These are phyloP conservation scores for Aspergillus baeticus DNA, from an alignment of 495 filamentous ascomycete genomes.

Conservation along the genomic window DNA sequence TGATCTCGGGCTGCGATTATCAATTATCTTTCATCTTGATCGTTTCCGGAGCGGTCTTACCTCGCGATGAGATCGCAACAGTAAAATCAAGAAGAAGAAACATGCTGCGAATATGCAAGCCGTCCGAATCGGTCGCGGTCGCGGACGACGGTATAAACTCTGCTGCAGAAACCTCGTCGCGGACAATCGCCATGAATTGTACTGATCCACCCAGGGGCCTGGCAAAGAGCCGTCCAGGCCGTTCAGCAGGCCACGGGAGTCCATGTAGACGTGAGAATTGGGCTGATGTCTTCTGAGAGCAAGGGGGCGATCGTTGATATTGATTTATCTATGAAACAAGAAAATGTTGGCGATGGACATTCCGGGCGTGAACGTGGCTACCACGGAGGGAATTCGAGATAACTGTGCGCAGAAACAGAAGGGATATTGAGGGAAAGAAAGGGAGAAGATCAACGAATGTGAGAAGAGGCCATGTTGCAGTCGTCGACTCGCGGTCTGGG, in stretches of 20 bases:
- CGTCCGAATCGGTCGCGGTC: constrained; percentile 30
- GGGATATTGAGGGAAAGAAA: not conserved
- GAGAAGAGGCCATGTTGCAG: constrained; percentile 17
- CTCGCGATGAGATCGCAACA: constrained; percentile 20
- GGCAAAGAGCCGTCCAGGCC: constrained; percentile 19
- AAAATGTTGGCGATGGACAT: constrained; percentile 12
- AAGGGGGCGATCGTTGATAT: constrained; percentile 3
- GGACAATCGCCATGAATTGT: constrained; percentile 25
- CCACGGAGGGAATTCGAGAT: not conserved
- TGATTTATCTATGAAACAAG: constrained; percentile 11
- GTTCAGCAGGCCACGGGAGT: constrained; percentile 25
- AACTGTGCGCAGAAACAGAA: not conserved
- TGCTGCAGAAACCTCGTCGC: constrained; percentile 27
- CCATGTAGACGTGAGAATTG: constrained; percentile 25
- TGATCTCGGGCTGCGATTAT: constrained; percentile 20
- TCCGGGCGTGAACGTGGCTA: constrained; percentile 8
- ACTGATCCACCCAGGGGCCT: constrained; percentile 29
- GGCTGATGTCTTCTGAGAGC: constrained; percentile 5
- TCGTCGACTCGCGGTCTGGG: not conserved
- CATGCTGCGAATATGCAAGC: constrained; percentile 24
- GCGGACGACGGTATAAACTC: constrained; percentile 30
- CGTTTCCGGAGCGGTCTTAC: constrained; percentile 6
- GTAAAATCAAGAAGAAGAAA: constrained; percentile 25
- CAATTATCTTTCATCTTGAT: not conserved
- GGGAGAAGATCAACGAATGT: constrained; percentile 6